phyloP scores from a whole-genome alignment of 108 stramenopile species.

The Cyclotella cryptica region DNA sequence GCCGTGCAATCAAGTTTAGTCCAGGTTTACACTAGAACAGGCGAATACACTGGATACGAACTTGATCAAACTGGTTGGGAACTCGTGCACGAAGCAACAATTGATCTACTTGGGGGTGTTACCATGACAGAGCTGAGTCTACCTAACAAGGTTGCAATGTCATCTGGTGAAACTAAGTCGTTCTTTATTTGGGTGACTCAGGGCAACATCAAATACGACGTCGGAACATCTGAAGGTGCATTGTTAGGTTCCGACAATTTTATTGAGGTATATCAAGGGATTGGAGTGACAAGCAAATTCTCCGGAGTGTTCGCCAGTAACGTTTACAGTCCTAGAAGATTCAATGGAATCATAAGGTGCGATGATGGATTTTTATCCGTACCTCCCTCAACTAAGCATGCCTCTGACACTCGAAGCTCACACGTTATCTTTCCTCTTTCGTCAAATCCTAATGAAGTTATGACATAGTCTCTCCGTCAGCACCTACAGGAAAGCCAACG shows the following conservation, averaged over 20 bases:
- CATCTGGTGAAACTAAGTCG: background rate
- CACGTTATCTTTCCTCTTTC: background rate
- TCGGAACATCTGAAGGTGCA: constrained; percentile 4
- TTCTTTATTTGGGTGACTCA: constrained; percentile 8
- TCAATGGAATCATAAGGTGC: constrained; percentile 11
- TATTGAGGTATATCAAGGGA: background rate
- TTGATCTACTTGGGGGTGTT: background rate
- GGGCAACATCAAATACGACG: constrained; percentile 12
- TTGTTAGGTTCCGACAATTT: background rate
- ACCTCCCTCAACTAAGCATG: background rate
- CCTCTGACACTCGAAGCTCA: background rate
- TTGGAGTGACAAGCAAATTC: constrained; percentile 12
- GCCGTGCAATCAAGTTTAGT: background rate
- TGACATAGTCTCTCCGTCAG: background rate
- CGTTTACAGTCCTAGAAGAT: background rate
- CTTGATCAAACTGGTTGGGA: constrained; percentile 2
- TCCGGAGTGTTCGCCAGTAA: background rate
- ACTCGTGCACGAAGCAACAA: constrained; percentile 1
- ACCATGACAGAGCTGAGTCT: background rate
- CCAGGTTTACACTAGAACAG: constrained; percentile 5
- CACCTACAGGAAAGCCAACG: constrained; percentile 1
- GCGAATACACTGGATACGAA: constrained; percentile 9
- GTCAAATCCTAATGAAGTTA: background rate
- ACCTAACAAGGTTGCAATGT: background rate
- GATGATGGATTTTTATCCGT: background rate